Evolutionary conservation across 2,329 filamentous ascomycete genomes (phyloP), one percentile per base, ranked within the genome.

Genomic region (Sporothrix pseudoabietina): DNA sequence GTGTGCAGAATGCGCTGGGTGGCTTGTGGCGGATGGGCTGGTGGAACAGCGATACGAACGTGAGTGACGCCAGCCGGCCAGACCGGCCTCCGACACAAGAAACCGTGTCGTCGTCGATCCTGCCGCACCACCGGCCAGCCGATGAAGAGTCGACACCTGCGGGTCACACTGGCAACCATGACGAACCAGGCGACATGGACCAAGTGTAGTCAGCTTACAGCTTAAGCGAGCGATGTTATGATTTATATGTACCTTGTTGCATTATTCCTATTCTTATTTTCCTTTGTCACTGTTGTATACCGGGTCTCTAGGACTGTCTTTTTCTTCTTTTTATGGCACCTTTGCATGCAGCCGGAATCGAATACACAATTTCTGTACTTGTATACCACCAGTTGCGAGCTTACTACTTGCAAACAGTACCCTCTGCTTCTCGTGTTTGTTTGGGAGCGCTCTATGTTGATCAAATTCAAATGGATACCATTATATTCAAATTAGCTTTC

Each of bases 11-110:
- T 16, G 83, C 86, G 0, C 78, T 87, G 0, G 83, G 85, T 5
- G 85, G 85, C 0, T 81, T 90, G 32, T 87, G 85, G 80, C 86
- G 85, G 54, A 79, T 89, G 75, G 83, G 81, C 39, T 91, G 89
- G 89, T 89, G 87, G 84, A 76, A 76, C 59, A 77, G 44, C 44
- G 69, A 69, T 47, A 70, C 19, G 22, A 39, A 49, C 19, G 44
- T 14, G 35, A 41, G 71, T 19, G 77, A 72, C n/a, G 74, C 74
- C 1, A 73, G 72, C 44, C 65, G 47, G 14, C 16, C 44, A 52
- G 30, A 55, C 66, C 32, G 47, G 3, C 44, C 75, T 22, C 47
- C 70, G 16, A 55, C 70, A 16, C 52, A 22, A 16, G 69, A 49
- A 22, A 61, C 69, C 10, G 55, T 61, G 41, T 49, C 57, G 19